phyloP scores from a whole-genome alignment of 2,329 filamentous ascomycete genomes.

The Cordyceps javanica region DNA sequence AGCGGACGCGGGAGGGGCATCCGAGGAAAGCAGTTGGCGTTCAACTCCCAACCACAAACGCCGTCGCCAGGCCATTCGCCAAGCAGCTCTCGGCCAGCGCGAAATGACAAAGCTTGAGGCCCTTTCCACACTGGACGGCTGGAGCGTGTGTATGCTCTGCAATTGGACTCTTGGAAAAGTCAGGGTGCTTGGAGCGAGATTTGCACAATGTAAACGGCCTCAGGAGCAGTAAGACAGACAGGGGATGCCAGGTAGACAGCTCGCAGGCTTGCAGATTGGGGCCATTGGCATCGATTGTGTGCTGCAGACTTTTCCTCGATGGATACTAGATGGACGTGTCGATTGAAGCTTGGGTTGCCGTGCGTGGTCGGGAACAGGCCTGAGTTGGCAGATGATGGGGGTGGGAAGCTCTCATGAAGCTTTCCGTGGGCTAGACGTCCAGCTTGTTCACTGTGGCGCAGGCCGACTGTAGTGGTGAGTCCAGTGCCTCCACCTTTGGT shows the following conservation, averaged over 20 bases:
- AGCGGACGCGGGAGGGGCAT: neutral
- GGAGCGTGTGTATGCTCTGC: neutral
- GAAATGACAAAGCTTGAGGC: neutral
- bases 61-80: too few species aligned
- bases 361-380: neutral
- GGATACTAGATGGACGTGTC: neutral
- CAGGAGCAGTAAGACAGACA: too few species aligned
- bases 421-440: neutral
- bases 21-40: neutral
- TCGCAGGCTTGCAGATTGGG: neutral
- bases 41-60: too few species aligned
- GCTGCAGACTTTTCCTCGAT: neutral
- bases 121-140: neutral
- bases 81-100: neutral
- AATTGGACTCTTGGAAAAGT: neutral
- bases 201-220: neutral
- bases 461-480: neutral
- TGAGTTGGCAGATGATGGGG: neutral
- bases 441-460: constrained; percentile 2
- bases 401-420: neutral
- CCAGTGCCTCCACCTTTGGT: too few species aligned
- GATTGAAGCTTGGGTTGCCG: neutral
- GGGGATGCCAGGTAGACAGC: neutral
- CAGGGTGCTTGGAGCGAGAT: neutral
- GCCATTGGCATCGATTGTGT: neutral